Percentiles rank a stretch among this genome's conserved stretches.
Conservation (phyloP, 1,139 yeast genomes). For the Scheffersomyces lignicola region DNA sequence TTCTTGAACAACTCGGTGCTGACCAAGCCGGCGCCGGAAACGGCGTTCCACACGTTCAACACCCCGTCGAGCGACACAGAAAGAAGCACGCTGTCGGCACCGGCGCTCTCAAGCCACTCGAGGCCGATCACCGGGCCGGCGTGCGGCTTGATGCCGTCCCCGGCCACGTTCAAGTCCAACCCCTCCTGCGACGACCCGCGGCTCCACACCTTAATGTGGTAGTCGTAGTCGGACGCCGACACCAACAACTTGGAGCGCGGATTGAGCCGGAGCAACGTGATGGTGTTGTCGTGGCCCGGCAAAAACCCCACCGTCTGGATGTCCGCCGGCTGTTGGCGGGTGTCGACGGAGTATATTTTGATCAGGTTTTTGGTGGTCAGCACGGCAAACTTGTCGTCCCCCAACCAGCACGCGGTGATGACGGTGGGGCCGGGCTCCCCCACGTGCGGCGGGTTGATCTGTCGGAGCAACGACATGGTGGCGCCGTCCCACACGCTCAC, state of each 20-base stretch:
- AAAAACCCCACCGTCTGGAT: slow-evolving; percentile 58
- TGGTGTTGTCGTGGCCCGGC: slow-evolving; percentile 65
- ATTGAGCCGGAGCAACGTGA: slow-evolving; percentile 60
- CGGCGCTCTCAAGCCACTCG: slow-evolving; percentile 46
- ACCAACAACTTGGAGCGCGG: slow-evolving; percentile 54
- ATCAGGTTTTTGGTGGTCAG: slow-evolving; percentile 60
- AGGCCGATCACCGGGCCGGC: slow-evolving; percentile 57
- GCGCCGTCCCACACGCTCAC: slow-evolving; percentile 42
- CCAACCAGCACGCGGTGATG: slow-evolving; percentile 68
- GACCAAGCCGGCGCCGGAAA: slow-evolving; percentile 31
- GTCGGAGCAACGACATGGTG: slow-evolving; percentile 32
- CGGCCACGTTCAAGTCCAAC: slow-evolving; percentile 25
- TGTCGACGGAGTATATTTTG: slow-evolving; percentile 39
- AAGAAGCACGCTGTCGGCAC: slow-evolving; percentile 22
- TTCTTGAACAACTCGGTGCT: slow-evolving; percentile 27
- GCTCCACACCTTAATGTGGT: slow-evolving; percentile 70
- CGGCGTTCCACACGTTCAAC: slow-evolving; percentile 65
- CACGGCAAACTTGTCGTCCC: slow-evolving; percentile 65
- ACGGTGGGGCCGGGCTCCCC: slow-evolving; percentile 5
- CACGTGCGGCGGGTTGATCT: slow-evolving; percentile 17
- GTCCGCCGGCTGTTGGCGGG: slow-evolving; percentile 20
- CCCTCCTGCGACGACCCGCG: slow-evolving; percentile 53
- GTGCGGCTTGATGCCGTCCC: slow-evolving; percentile 31
- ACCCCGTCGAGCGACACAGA: slow-evolving; percentile 69
- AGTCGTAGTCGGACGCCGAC: slow-evolving; percentile 72